Conservation (phyloP, 495 filamentous ascomycete species). For the Zalerion maritima region DNA sequence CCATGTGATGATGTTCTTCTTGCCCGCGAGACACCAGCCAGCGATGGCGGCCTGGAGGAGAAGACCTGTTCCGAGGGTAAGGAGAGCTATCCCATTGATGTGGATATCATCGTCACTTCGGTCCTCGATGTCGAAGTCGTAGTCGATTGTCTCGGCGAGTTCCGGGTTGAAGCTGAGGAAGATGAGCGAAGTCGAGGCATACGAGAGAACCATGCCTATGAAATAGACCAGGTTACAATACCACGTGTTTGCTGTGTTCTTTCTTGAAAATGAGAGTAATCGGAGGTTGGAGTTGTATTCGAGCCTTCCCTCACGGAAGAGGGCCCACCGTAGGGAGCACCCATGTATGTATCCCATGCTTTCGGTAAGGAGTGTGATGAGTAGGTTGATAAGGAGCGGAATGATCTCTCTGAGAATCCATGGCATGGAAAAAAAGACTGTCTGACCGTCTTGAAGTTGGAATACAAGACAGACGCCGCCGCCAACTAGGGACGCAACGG, state of each 20-base stretch:
- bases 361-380: conserved; percentile 23
- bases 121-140: conserved; percentile 2
- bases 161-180: conserved; percentile 18
- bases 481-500: conserved; percentile 6
- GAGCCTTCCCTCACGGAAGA: conserved; percentile 25
- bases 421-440: conserved; percentile 9
- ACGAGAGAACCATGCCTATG: conserved; percentile 17
- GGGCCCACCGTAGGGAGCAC: conserved; percentile 25
- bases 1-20: conserved; percentile 19
- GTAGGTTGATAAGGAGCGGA: conserved; percentile 14
- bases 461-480: conserved; percentile 9
- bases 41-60: conserved; percentile 19
- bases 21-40: conserved; percentile 19
- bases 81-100: conserved; percentile 18
- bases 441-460: conserved; percentile 6
- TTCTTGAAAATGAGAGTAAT: conserved; percentile 17
- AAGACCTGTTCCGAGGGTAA: conserved; percentile 20
- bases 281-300: conserved; percentile 30
- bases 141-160: conserved; percentile 8
- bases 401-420: conserved; percentile 12
- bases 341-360: conserved; percentile 25
- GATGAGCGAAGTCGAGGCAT: conserved; percentile 24
- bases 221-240: conserved; percentile 18
- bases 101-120: conserved; percentile 11
- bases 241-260: conserved; percentile 12